phyloP scores from a whole-genome alignment of 2,329 filamentous ascomycete species.

The Exophiala phaeomuriformis region DNA sequence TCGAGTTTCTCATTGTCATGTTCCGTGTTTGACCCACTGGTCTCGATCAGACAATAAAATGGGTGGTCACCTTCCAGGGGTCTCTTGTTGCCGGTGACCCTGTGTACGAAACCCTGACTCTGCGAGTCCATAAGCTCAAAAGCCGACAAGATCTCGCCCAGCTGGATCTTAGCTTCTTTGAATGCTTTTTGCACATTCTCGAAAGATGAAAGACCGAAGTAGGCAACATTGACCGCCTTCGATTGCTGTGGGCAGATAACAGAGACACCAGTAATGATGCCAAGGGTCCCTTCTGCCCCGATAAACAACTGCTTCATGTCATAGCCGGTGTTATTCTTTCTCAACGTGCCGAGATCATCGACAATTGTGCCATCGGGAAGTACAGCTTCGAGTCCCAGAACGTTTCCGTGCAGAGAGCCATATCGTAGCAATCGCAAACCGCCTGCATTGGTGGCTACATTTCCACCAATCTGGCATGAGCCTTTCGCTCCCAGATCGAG shows the following conservation, averaged over 20 bases:
- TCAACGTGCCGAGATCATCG: slow-evolving; percentile 75
- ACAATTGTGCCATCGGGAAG: slow-evolving; percentile 88
- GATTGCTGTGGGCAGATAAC: slow-evolving; percentile 84
- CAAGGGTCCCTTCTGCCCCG: slow-evolving; percentile 88
- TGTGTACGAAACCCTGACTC: slow-evolving; percentile 69
- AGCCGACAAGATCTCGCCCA: slow-evolving; percentile 91
- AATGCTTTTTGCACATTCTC: slow-evolving; percentile 83
- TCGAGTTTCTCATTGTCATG: slow-evolving; percentile 91
- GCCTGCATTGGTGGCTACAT: slow-evolving; percentile 91
- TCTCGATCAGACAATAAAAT: slow-evolving; percentile 96
- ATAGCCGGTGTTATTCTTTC: slow-evolving; percentile 99
- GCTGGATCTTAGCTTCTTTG: slow-evolving; percentile 76
- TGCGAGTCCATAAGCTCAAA: slow-evolving; percentile 94
- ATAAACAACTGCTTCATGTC: slow-evolving; percentile 97
- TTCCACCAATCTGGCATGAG: slow-evolving; percentile 92
- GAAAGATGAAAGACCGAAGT: slow-evolving; percentile 84
- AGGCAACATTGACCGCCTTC: slow-evolving; percentile 85
- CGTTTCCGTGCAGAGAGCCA: slow-evolving; percentile 86
- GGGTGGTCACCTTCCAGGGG: slow-evolving; percentile 78
- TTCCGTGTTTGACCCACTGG: slow-evolving; percentile 85
- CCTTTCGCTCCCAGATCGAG: slow-evolving; percentile 97
- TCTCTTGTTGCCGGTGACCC: slow-evolving; percentile 66
- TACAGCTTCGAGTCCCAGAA: slow-evolving; percentile 87
- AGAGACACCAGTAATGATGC: slow-evolving; percentile 83
- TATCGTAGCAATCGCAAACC: slow-evolving; percentile 84